Evolutionary conservation across 148 eudicot genomes (phyloP).

Genomic region (Fagopyrum esculentum): DNA sequence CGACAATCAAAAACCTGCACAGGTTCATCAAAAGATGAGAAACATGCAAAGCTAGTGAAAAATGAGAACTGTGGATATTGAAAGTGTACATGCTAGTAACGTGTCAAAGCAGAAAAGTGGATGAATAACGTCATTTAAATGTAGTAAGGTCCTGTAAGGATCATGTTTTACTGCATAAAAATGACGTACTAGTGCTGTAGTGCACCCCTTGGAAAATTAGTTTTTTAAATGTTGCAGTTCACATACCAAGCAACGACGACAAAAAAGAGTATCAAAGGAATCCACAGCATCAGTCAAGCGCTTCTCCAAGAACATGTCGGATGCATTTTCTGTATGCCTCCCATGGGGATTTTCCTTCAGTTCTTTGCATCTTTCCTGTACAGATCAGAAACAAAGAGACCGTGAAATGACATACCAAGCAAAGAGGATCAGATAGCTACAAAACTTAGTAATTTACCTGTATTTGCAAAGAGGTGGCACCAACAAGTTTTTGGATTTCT

Average conservation of each 20-base stretch:
- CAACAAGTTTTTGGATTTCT: slow-evolving; percentile 50
- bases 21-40: slow-evolving; percentile 7
- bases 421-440: not conserved
- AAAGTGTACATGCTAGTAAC: not conserved
- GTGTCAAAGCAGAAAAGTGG: not conserved
- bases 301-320: slow-evolving; percentile 42
- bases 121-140: not conserved
- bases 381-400: slow-evolving; percentile 16
- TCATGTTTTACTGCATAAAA: not conserved
- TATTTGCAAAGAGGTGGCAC: slow-evolving; percentile 58
- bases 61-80: not conserved
- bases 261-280: slow-evolving; percentile 85
- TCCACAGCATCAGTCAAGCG: slow-evolving; percentile 67
- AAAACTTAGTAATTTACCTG: slow-evolving; percentile 32
- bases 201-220: not conserved
- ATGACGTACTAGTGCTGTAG: not conserved
- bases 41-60: not conserved
- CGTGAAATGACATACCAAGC: not conserved
- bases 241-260: slow-evolving; percentile 94
- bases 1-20: slow-evolving; percentile 88
- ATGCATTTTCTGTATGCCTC: slow-evolving; percentile 20
- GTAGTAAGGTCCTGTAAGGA: not conserved
- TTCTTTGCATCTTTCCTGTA: slow-evolving; percentile 61
- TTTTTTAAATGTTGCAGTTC: slow-evolving; percentile 8
- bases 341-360: slow-evolving; percentile 43